Percentiles rank a stretch among this genome's conserved stretches.
These are phyloP conservation scores for Pestalotiopsis sp. DNA, from an alignment of 2,329 filamentous ascomycete species.

Conservation along the genomic window DNA sequence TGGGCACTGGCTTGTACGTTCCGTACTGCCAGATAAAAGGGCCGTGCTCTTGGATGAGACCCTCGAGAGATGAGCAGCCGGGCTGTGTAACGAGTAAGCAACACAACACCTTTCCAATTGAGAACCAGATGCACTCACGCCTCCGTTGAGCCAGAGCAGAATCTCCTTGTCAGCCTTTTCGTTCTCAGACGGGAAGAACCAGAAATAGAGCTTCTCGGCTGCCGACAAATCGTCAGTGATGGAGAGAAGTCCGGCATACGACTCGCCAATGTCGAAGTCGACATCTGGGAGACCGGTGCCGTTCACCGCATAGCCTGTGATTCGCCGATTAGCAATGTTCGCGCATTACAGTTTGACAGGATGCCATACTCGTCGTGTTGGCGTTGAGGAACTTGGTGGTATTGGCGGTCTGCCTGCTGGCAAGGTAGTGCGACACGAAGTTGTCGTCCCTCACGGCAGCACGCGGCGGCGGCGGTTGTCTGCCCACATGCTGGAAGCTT, in stretches of 20 bases:
- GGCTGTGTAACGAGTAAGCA: conserved; percentile 38
- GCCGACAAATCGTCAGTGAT: conserved; percentile 47
- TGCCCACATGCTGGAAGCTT: conserved; percentile 35
- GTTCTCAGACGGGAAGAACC: conserved; percentile 57
- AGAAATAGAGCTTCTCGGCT: conserved; percentile 54
- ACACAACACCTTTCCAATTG: not conserved
- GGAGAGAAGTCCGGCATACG: conserved; percentile 60
- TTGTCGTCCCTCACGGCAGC: conserved; percentile 10
- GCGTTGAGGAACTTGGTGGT: conserved; percentile 29
- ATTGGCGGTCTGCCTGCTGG: conserved; percentile 24
- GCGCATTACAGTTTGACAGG: not conserved
- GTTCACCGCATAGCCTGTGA: conserved; percentile 60
- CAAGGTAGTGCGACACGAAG: conserved; percentile 25
- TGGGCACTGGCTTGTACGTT: conserved; percentile 65
- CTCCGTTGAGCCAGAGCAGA: conserved; percentile 55
- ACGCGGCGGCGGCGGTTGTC: conserved; percentile 25
- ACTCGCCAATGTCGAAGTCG: conserved; percentile 64
- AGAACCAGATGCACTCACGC: conserved; percentile 33
- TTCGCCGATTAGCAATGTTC: not conserved
- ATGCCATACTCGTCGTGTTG: conserved; percentile 30
- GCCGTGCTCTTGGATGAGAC: conserved; percentile 77
- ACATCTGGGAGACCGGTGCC: conserved; percentile 66
- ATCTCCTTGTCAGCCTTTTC: conserved; percentile 50
- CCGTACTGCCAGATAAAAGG: conserved; percentile 74
- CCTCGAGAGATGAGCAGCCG: conserved; percentile 66